Evolutionary conservation across 257 asterid genomes (phyloP), one percentile per base, ranked within the genome.

Genomic region (Agastache rugosa): DNA sequence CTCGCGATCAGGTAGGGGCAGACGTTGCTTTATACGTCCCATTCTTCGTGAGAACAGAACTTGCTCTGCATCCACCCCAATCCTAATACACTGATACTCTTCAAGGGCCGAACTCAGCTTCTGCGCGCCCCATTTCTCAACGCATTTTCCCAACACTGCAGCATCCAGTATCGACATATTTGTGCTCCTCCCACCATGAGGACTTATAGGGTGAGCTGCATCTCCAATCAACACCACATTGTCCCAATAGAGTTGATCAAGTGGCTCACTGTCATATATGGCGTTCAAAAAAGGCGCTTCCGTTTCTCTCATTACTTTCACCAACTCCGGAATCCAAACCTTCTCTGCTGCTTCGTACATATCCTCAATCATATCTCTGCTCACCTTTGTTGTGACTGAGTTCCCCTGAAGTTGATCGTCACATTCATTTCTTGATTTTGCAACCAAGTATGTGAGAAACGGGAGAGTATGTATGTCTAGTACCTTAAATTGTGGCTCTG

Each of bases 101-200:
- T 83, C 61, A 6, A 90, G 89, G 29, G 96, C 96, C 16, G 81
- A 75, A 54, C 59, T 69, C 63, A 91, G 81, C 54, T 82, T 80
- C 63, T 67, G 73, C n/a, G 72, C 68, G 15, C 88, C 83, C 89
- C 90, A 83, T 70, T 86, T 91, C 81, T 80, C 75, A 11, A 91
- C 79, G 77, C 93, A 86, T 78, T 84, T 88, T 48, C 94, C 96
- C 80, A 91, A 63, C 31, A 91, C 94, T 7, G 88, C 91, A 70
- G 92, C 96, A 80, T 91, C 97, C 63, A 91, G 62, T 63, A 91
- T 83, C 3, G 97, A 86, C 94, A 89, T 89, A 83, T 91, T 91
- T 77, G 97, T 89, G 91, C 96, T 91, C 81, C 97, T 86, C 19
- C 77, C 74, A 27, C 93, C 94, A 35, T 89, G 96, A 35, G 97